Evolutionary conservation across 352 stramenopile genomes (phyloP).

Genomic region (Elongisporangium prolatum): DNA sequence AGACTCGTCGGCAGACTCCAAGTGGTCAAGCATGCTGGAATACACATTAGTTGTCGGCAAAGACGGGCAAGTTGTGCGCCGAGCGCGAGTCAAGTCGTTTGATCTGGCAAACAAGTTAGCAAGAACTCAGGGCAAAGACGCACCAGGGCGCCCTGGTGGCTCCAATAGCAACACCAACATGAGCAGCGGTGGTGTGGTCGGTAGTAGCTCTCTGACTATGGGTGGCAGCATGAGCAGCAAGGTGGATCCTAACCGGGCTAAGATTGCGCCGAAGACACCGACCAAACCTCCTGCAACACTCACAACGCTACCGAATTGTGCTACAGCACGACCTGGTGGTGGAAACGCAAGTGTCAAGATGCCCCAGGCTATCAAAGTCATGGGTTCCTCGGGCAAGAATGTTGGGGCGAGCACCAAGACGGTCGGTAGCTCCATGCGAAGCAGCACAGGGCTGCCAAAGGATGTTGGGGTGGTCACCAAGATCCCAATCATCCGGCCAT

Average conservation of each 20-base stretch:
- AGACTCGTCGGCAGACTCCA: conserved; percentile 71
- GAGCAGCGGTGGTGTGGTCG: conserved; percentile 7
- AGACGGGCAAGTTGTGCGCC: conserved; percentile 76
- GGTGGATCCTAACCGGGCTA: conserved; percentile 30
- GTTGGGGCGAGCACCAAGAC: conserved; percentile 29
- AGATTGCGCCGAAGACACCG: conserved; percentile 33
- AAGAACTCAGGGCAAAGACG: conserved; percentile 51
- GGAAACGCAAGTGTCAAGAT: conserved; percentile 33
- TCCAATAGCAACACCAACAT: conserved; percentile 5
- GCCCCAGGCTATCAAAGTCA: conserved; percentile 43
- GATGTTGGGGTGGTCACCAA: conserved; percentile 51
- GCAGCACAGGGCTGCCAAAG: conserved; percentile 34
- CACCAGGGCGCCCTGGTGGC: conserved; percentile 17
- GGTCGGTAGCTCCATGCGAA: conserved; percentile 24
- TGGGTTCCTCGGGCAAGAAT: conserved; percentile 46
- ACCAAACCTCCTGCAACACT: conserved; percentile 44
- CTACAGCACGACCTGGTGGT: conserved; percentile 27
- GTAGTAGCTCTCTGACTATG: conserved; percentile 15
- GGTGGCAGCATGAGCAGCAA: conserved; percentile 23
- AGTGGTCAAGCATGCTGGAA: conserved; percentile 85
- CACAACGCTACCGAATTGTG: conserved; percentile 67
- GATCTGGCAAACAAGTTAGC: conserved; percentile 74
- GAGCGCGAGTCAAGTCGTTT: conserved; percentile 76
- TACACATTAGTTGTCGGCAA: conserved; percentile 83
- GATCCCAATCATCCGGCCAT: conserved; percentile 69